phyloP scores from a whole-genome alignment of 75 land plant genomes.

The Pseudotsuga menziesii region DNA sequence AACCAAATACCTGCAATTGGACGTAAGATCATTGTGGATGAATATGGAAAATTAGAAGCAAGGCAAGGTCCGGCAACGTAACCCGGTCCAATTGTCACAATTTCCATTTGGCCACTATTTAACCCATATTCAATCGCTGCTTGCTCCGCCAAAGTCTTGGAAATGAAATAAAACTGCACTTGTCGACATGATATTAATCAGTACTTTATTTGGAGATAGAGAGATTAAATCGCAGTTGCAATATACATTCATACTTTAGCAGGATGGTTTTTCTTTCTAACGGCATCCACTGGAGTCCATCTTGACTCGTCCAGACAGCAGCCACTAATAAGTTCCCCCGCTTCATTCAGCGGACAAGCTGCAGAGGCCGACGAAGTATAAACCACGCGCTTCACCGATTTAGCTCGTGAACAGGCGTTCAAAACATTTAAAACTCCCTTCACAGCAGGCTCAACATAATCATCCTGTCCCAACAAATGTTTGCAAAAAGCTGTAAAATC shows the following conservation, averaged over 20 bases:
- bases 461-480: neutral
- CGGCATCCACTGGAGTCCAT: neutral
- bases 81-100: slow-evolving; percentile 13
- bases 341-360: neutral
- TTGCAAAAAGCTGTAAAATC: no score
- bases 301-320: neutral
- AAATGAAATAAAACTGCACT: slow-evolving; percentile 3
- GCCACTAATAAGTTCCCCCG: neutral
- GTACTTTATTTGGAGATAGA: no score
- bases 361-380: neutral
- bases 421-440: neutral
- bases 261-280: neutral
- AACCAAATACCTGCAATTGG: no score
- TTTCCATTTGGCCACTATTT: slow-evolving; percentile 11
- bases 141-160: slow-evolving; percentile 38
- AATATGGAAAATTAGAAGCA: no score
- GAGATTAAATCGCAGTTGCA: no score
- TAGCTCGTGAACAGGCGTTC: neutral
- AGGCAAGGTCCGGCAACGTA: no score
- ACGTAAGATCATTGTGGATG: no score
- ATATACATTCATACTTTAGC: neutral
- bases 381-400: neutral
- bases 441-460: neutral
- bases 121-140: slow-evolving; percentile 26
- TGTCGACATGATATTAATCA: no score